A percentile compares a stretch with the other conserved stretches of the same genome.
Conservation (phyloP, 805 yeast species). For the Starmerella bombicola region DNA sequence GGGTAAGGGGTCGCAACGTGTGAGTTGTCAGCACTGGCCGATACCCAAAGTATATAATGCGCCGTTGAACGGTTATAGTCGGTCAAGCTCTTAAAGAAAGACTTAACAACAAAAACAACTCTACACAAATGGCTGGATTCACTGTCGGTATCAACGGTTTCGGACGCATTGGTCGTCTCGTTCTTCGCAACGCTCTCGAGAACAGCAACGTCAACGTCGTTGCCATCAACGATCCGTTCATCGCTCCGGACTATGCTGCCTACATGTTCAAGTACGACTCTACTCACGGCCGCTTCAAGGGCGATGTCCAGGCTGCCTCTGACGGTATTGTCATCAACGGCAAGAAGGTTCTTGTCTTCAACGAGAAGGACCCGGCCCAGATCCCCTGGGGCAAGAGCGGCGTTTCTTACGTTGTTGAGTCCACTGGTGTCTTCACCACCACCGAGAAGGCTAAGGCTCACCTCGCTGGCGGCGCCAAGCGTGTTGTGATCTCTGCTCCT, state of each 20-base stretch:
- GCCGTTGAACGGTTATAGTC: too few relatives aligned
- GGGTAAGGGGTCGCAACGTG: constrained; percentile 13
- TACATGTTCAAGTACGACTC: constrained; percentile 94
- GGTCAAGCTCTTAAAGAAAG: too few relatives aligned
- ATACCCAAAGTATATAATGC: constrained; percentile 7
- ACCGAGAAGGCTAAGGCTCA: constrained; percentile 71
- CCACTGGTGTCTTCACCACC: constrained; percentile 89
- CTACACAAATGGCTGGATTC: constrained; percentile 30
- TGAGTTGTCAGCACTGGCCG: constrained; percentile 8
- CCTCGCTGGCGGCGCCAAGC: constrained; percentile 84
- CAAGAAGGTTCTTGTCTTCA: constrained; percentile 50
- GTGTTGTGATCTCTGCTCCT: constrained; percentile 90
- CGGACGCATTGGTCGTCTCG: constrained; percentile 90
- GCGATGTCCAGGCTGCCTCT: constrained; percentile 52
- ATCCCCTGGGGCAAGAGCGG: constrained; percentile 77
- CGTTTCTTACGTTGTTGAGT: constrained; percentile 80
- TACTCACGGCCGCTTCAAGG: constrained; percentile 76
- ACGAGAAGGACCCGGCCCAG: constrained; percentile 72
- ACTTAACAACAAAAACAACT: background rate
- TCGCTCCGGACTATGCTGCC: constrained; percentile 79
- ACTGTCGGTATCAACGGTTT: constrained; percentile 86
- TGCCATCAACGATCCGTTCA: constrained; percentile 87
- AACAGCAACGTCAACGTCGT: constrained; percentile 70
- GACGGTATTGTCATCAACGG: constrained; percentile 51
- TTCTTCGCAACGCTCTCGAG: constrained; percentile 61